phyloP scores from a whole-genome alignment of 2,329 filamentous ascomycete genomes.

The Sclerotinia nivalis region DNA sequence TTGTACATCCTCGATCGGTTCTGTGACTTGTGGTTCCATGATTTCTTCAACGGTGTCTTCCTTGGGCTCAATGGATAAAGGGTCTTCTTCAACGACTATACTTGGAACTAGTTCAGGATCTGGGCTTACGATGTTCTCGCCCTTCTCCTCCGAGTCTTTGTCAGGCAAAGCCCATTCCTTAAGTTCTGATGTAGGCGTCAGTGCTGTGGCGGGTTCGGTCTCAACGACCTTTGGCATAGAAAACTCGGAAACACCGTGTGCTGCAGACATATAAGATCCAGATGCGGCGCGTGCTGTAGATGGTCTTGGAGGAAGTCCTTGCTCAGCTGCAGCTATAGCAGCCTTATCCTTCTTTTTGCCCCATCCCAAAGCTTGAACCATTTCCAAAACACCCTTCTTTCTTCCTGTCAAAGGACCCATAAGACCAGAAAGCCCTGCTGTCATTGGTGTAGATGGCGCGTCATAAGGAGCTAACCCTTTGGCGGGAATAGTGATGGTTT shows the following conservation, averaged over 20 bases:
- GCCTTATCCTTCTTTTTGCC: slow-evolving; percentile 22
- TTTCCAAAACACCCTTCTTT: slow-evolving; percentile 22
- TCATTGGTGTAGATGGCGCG: slow-evolving; percentile 9
- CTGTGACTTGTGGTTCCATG: neutral
- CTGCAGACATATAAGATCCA: slow-evolving; percentile 2
- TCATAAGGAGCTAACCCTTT: neutral
- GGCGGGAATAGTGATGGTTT: slow-evolving; percentile 9
- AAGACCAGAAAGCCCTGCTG: slow-evolving; percentile 11
- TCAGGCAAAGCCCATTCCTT: slow-evolving; percentile 28
- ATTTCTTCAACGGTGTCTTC: neutral
- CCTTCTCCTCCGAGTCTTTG: slow-evolving; percentile 45
- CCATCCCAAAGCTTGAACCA: slow-evolving; percentile 23
- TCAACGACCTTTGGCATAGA: neutral
- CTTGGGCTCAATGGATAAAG: neutral
- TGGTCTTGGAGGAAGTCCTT: slow-evolving; percentile 14
- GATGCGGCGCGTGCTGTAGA: slow-evolving; percentile 14
- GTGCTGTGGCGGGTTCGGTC: neutral
- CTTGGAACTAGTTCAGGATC: neutral
- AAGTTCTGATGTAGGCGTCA: neutral
- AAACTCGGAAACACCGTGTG: slow-evolving; percentile 4
- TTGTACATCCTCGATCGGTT: neutral
- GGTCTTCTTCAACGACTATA: slow-evolving; percentile 1
- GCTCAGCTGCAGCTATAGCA: slow-evolving; percentile 11
- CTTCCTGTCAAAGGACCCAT: slow-evolving; percentile 18
- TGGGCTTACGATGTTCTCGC: neutral